Percentiles rank a stretch among this genome's conserved stretches.
Conservation (phyloP, 1,139 yeast species). For the Blastobotrys niveus region DNA sequence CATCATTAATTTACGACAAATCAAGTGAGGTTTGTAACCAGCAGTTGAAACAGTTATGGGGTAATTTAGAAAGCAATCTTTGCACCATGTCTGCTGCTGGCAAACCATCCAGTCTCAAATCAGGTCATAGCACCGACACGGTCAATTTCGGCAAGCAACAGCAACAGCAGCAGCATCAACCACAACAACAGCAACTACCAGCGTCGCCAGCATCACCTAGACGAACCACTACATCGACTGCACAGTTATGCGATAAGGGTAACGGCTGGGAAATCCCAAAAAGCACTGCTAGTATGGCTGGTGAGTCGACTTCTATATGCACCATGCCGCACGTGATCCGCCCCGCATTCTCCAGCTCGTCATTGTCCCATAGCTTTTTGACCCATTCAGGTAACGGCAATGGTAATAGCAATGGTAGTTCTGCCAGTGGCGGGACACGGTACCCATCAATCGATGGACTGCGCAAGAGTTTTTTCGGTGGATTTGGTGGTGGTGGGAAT, state of each 20-base stretch:
- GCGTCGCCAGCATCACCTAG: too few relatives aligned
- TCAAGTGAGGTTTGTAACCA: slow-evolving; percentile 12
- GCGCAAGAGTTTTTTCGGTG: slow-evolving; percentile 13
- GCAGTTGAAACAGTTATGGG: slow-evolving; percentile 2
- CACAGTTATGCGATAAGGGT: too few relatives aligned
- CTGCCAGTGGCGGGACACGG: not conserved
- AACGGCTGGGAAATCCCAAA: slow-evolving; percentile 30
- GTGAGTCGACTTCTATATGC: slow-evolving; percentile 19
- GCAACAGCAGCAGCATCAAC: slow-evolving; percentile 8
- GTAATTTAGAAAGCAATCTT: not conserved
- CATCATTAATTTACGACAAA: slow-evolving; percentile 21
- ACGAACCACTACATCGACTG: too few relatives aligned
- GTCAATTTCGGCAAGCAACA: not conserved
- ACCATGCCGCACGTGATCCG: slow-evolving; percentile 28
- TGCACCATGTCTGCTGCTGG: not conserved
- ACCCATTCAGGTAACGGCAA: not conserved
- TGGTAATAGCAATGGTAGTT: too few relatives aligned
- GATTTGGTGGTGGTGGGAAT: not conserved
- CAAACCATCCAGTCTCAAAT: too few relatives aligned
- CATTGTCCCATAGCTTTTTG: slow-evolving; percentile 20
- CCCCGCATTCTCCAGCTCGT: slow-evolving; percentile 25
- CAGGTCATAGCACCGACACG: too few relatives aligned
- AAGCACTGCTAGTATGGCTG: slow-evolving; percentile 18
- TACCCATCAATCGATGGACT: slow-evolving; percentile 18
- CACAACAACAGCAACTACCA: slow-evolving; percentile 11